Evolutionary conservation across 2,329 filamentous ascomycete species (phyloP).

Genomic region (Emergomyces pasteurianus): DNA sequence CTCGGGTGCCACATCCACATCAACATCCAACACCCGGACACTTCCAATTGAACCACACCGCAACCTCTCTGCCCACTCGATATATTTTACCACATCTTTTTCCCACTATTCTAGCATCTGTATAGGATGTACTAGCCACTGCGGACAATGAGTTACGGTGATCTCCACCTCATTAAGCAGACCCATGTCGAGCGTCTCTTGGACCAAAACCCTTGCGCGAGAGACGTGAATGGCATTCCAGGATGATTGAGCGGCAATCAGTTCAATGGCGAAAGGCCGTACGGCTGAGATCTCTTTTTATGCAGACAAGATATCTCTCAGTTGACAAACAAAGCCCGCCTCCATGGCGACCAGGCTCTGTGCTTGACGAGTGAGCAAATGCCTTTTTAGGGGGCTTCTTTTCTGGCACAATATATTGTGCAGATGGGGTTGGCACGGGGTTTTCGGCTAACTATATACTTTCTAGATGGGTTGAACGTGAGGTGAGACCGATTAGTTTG

Average conservation of each 20-base stretch:
- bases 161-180: not conserved
- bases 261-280: slow-evolving; percentile 22
- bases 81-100: not conserved
- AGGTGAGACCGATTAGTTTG: slow-evolving; percentile 88
- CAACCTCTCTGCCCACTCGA: not conserved
- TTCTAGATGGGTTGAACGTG: slow-evolving; percentile 76
- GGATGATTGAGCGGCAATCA: slow-evolving; percentile 25
- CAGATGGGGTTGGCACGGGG: not conserved
- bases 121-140: not conserved
- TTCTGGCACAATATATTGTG: not conserved
- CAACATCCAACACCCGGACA: not conserved
- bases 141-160: slow-evolving; percentile 3
- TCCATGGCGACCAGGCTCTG: slow-evolving; percentile 46
- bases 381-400: not conserved
- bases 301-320: slow-evolving; percentile 10
- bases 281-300: slow-evolving; percentile 12
- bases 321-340: slow-evolving; percentile 26
- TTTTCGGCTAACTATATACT: not conserved
- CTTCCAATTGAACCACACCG: not conserved
- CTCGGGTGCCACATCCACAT: not conserved
- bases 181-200: slow-evolving; percentile 1
- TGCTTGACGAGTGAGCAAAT: slow-evolving; percentile 45
- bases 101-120: not conserved
- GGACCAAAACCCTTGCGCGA: slow-evolving; percentile 3
- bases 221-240: slow-evolving; percentile 21